Percentiles rank a stretch among this genome's conserved stretches.
Evolutionary conservation across 495 filamentous ascomycete species (phyloP).

Genomic region (Penicillium chermesinum): DNA sequence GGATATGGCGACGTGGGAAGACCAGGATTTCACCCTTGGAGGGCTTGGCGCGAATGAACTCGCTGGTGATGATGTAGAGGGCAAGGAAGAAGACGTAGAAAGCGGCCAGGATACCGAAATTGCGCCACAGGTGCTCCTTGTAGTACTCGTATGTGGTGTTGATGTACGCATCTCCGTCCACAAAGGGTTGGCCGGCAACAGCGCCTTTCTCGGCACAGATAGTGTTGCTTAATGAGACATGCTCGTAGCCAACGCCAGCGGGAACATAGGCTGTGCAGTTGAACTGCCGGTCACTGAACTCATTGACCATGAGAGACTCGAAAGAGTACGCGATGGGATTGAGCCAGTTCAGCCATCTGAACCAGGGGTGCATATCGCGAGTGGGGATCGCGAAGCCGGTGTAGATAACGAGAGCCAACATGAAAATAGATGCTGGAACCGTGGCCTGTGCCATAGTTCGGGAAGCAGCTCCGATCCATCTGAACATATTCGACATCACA

Average conservation of each 20-base stretch:
- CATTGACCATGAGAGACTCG: constrained; percentile 85
- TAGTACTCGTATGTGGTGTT: constrained; percentile 7
- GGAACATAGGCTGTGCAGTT: constrained; percentile 62
- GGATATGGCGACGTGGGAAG: constrained; percentile 32
- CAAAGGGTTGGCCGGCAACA: constrained; percentile 4
- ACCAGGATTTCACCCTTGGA: constrained; percentile 9
- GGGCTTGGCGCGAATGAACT: constrained; percentile 1
- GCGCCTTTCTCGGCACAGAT: constrained; percentile 61
- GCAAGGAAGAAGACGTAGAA: constrained; percentile 6
- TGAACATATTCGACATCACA: constrained; percentile 71
- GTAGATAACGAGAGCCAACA: constrained; percentile 78
- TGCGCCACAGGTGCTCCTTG: constrained; percentile 12
- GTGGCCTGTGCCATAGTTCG: constrained; percentile 77
- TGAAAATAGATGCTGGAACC: constrained; percentile 76
- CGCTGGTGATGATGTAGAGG: constrained; percentile 6
- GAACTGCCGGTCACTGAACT: constrained; percentile 67
- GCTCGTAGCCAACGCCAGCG: constrained; percentile 45
- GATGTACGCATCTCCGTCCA: constrained; percentile 12
- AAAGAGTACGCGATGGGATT: constrained; percentile 85
- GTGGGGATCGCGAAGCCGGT: constrained; percentile 86
- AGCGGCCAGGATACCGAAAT: constrained; percentile 9
- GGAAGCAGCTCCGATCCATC: constrained; percentile 74
- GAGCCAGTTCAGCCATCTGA: constrained; percentile 82
- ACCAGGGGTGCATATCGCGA: constrained; percentile 69
- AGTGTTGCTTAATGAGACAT: constrained; percentile 26